These are phyloP conservation scores for Rubus parviflorus DNA, from an alignment of 306 rosid species.

Conservation along the genomic window DNA sequence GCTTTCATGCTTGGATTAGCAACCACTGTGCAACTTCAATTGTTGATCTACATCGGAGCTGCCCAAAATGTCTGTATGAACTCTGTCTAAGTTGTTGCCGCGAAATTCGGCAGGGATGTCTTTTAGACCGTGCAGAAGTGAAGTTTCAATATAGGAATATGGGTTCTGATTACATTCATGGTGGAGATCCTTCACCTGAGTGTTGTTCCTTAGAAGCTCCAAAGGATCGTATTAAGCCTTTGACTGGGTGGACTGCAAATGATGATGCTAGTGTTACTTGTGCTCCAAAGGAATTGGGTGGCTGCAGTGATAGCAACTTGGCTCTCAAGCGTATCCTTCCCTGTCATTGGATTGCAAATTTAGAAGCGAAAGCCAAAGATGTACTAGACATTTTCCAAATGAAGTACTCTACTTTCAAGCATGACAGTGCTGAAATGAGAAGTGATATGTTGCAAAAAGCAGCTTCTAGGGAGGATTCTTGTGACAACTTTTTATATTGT, in stretches of 20 bases:
- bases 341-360: constrained; percentile 50
- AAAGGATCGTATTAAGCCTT: constrained; percentile 31
- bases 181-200: constrained; percentile 55
- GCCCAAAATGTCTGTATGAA: constrained; percentile 67
- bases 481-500: constrained; percentile 50
- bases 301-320: constrained; percentile 55
- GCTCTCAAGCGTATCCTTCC: constrained; percentile 68
- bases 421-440: constrained; percentile 28
- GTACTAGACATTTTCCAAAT: constrained; percentile 26
- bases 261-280: constrained; percentile 56
- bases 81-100: constrained; percentile 72
- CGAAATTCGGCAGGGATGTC: constrained; percentile 61
- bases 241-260: constrained; percentile 46
- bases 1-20: constrained; percentile 45
- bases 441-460: constrained; percentile 38
- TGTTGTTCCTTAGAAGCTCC: constrained; percentile 31
- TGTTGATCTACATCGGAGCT: constrained; percentile 69
- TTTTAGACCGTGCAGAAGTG: constrained; percentile 43
- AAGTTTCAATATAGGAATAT: constrained; percentile 57
- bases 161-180: constrained; percentile 79
- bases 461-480: constrained; percentile 45
- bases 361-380: constrained; percentile 50
- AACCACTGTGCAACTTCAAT: constrained; percentile 87
- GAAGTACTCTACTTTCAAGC: constrained; percentile 26
- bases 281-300: constrained; percentile 63